Base-by-base conservation (phyloP, 2,329 filamentous ascomycete genomes). In the Aspergillus sclerotialis region DNA sequence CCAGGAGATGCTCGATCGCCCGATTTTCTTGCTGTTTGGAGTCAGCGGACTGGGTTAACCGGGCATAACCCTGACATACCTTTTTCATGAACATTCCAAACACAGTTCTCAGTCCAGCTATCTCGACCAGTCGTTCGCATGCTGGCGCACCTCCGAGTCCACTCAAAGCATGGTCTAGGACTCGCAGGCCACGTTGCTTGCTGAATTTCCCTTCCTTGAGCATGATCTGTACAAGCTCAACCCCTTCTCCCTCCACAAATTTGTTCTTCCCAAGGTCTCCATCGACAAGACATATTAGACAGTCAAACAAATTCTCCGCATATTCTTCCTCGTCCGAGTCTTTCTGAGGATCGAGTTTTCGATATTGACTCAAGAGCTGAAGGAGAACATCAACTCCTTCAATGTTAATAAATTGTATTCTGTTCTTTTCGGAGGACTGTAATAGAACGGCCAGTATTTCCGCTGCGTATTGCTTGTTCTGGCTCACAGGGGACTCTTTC, bases 391-490 rank as follows among this genome's bases (percentile, higher is more conserved):
- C 90, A 6, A 92, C 72, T 0, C 84, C 82, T 41, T 94, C 80
- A 1, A 82, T 63, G 17, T 67, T 60, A 24, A 76, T 75, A 4
- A 94, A 67, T 30, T 72, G 72, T 14, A 64, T 65, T 28, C 84
- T 70, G 49, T 87, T 88, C 24, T 73, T 62, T 0, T 73, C 45
- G 3, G 84, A 86, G 2, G 79, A 78, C 58, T 95, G 89, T 12
- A 90, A 72, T 7, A 98, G 67, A 35, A 98, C 92, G 9, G 90
- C 88, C 3, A 98, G 69, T 6, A 96, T 77, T 62, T 98, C 92
- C 11, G 90, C 87, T 0, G 88, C 77, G 57, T 96, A 98, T 58
- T 95, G 90, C 57, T 92, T 94, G 57, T 98, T 98, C 56, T 98
- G 92, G 4, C 78, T 73, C 1, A 93, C 76, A 0, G 70, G 68